Evolutionary conservation across 2,329 filamentous ascomycete species (phyloP), one percentile per base, ranked within the genome.

Genomic region (Claviceps digitariae): DNA sequence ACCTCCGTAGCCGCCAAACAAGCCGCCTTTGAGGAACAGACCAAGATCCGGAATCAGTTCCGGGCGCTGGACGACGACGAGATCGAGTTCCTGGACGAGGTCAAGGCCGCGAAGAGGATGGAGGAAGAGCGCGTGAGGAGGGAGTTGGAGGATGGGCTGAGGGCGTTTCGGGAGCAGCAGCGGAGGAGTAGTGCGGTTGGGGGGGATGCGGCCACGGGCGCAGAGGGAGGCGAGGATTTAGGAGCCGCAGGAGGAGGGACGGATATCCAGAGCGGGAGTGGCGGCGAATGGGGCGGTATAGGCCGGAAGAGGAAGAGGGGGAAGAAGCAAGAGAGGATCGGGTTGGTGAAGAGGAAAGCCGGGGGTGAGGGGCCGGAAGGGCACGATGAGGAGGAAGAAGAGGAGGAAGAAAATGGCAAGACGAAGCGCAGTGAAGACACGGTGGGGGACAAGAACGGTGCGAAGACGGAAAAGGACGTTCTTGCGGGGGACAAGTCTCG

Each of bases 1-100:
- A n/a, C 21, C 20, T 1, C 17, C 29, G 51, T 54, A 85, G 86
- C 83, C 58, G 85, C 86, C 54, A 91, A 90, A 68, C 85, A 91
- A 69, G 86, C 87, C 21, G 86, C 83, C 9, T 89, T 90, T 66
- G 87, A 90, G 66, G 87, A 91, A 67, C 75, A 83, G 57, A 78
- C 76, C 57, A 77, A 77, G 58, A 72, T 91, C 51, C 79, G 81
- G 62, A 87, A 91, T 62, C 87, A 91, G 70, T 90, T 90, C 65
- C 79, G 83, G 41, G 75, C 84, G 3, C 74, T 93, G 31, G 84
- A 91, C 63, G 85, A 89, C 55, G 86, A 90, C 64, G 87, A 91
- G 70, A 75, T 86, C 50, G 86, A 85, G 21, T 91, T 89, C 59
- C 69, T 93, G 50, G 81, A 84, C 48, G 77, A 76, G 47, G 74